Base-by-base conservation (phyloP, 768 basidiomycete species). In the Chalciporus pseudorubinellus region DNA sequence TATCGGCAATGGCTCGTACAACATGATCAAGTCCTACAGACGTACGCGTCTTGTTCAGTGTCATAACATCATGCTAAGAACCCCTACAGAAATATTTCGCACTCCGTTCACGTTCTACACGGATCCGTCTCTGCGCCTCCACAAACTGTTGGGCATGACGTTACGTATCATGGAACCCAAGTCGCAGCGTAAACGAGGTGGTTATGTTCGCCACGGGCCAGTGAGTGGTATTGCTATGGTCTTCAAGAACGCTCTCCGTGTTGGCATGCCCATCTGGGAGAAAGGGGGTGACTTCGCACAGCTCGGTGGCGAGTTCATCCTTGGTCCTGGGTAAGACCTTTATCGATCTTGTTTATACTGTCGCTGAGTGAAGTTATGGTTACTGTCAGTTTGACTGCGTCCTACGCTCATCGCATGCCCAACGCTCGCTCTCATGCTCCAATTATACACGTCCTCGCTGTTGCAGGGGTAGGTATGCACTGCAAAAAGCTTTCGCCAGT, bases 271-370 rank as follows among this genome's bases (percentile, higher is more conserved):
- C 0, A 74, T 91, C 13, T 89, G 87, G 83, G 85, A 85, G 71
- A 82, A 80, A 53, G 87, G 85, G 3, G 92, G 92, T 0, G 84
- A 92, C 60, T 67, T 84, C 39, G 70, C 77, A 38, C 91, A 95
- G 68, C 74, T 95, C 18, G 94, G 94, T 10, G 95, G 94, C 20
- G 95, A 98, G 72, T 95, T 95, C 63, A 78, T 89, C 21, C 74
- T 89, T 14, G 82, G 81, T 13, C 82, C 82, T 9, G 82, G 81
- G 80, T 83, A 55, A 55, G 76, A 62, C 77, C 9, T 74, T 53
- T 74, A 71, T 44, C 14, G 13, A 20, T n/a, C 36, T 40, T 39
- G n/a, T 39, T 44, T 40, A n/a, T 34, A 11, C 34, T 31, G 14
- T 3, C 31, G 18, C 45, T 52, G 26, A 59, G 18, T 48, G 6